A percentile compares a stretch with the other conserved stretches of the same genome.
Conservation (phyloP, 768 basidiomycete species). For the Naganishia antarctica region DNA sequence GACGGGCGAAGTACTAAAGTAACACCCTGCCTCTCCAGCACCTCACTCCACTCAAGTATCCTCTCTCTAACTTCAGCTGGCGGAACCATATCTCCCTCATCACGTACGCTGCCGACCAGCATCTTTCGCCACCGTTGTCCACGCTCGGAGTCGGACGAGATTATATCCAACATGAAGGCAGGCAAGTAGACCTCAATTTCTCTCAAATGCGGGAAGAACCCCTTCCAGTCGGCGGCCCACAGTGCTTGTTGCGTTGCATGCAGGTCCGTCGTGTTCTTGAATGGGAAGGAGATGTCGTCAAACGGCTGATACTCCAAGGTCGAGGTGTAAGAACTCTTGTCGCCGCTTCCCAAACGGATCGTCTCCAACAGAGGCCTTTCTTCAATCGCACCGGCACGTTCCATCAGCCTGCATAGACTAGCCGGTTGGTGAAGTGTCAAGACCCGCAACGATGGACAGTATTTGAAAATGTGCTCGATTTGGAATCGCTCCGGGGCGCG, state of each 20-base stretch:
- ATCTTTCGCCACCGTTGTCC: background rate
- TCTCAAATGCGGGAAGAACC: background rate
- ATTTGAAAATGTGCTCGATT: background rate
- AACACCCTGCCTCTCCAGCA: background rate
- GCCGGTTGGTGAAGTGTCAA: background rate
- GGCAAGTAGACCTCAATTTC: conserved; percentile 10
- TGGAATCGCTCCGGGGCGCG: conserved; percentile 1
- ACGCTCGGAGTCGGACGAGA: background rate
- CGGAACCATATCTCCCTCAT: background rate
- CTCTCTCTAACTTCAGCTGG: background rate
- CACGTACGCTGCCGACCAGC: background rate
- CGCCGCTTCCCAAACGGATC: background rate
- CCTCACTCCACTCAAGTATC: background rate
- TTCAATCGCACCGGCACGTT: background rate
- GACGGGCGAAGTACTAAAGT: background rate
- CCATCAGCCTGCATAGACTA: background rate
- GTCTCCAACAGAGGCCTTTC: background rate
- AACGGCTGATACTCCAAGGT: conserved; percentile 15
- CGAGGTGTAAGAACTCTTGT: conserved; percentile 1
- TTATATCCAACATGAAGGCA: background rate
- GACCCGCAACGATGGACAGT: background rate
- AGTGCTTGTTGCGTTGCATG: background rate
- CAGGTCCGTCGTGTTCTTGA: background rate
- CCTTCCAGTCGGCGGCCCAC: background rate
- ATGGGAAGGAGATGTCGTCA: background rate